Evolutionary conservation across 2,329 filamentous ascomycete species (phyloP), one percentile per base, ranked within the genome.

Genomic region (Monosporascus sp.): DNA sequence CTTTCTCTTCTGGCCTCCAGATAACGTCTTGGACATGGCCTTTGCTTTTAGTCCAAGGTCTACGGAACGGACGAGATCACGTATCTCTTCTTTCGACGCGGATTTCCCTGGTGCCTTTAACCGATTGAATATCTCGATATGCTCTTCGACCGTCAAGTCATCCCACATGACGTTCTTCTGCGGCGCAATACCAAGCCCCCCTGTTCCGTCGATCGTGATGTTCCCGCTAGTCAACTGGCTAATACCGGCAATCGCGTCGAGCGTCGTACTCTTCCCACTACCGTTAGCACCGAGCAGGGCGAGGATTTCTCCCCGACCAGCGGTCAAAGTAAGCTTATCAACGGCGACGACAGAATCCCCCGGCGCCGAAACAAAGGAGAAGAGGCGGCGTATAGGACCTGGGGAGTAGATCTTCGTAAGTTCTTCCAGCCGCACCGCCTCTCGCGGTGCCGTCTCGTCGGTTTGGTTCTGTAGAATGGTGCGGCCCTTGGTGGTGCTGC

Each of bases 131-230:
- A 96, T 89, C 9, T 74, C 73, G 17, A 96, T 83, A 63, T 96
- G 92, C 68, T 96, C 90, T 62, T 85, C 82, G 0, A 96, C 90
- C 0, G 89, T 95, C 52, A 97, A 73, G 54, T 91, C 86, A 61
- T 93, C 88, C 91, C 92, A 97, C 35, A 97, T 79, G 6, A 97
- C 92, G 62, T 97, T 97, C 75, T 93, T 92, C 67, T 97, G 92
- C 0, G 92, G 92, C 53, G 90, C 93, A 43, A 96, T 85, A 15
- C 92, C 92, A 20, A 97, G 79, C 0, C 89, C 90, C 9, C 89
- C 89, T 9, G 83, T 86, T 1, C 86, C 86, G 59, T 92, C 86
- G 46, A 96, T 86, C 24, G 81, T 82, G 59, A 97, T 94, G 3
- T 78, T 78, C 3, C 92, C 92, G 54, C 80, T 83, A 0, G 89